Conservation (phyloP, 768 basidiomycete species). For the Leucogyrophana mollusca region DNA sequence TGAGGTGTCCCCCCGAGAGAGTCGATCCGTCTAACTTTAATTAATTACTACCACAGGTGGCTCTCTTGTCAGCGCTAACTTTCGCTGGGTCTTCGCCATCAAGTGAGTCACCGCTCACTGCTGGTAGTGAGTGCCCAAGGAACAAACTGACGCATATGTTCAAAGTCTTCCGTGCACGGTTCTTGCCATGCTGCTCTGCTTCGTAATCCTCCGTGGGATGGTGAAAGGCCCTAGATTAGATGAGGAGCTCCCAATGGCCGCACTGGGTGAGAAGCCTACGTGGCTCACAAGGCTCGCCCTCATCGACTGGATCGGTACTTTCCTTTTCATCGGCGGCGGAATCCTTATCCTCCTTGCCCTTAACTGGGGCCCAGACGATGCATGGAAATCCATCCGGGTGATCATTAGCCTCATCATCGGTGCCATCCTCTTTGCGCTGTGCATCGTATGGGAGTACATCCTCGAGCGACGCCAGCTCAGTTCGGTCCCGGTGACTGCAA, state of each 20-base stretch:
- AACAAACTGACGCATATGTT: too few relatives aligned
- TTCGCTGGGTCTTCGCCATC: conserved; percentile 57
- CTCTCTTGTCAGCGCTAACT: conserved; percentile 35
- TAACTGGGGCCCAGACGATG: conserved; percentile 46
- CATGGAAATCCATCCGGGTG: conserved; percentile 42
- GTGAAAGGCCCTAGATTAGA: conserved; percentile 17
- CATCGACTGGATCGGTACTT: conserved; percentile 48
- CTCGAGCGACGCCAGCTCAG: conserved; percentile 24
- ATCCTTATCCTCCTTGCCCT: conserved; percentile 49
- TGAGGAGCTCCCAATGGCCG: conserved; percentile 8
- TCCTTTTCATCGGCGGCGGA: conserved; percentile 42
- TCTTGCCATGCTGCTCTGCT: conserved; percentile 37
- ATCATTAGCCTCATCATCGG: conserved; percentile 49
- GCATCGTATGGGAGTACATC: conserved; percentile 42
- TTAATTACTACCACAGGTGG: conserved; percentile 23
- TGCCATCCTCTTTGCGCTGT: conserved; percentile 36
- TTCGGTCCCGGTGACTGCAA: conserved; percentile 1
- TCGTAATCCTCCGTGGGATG: conserved; percentile 38
- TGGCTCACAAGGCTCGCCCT: conserved; percentile 28
- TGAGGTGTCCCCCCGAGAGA: too few relatives aligned
- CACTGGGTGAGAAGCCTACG: conserved; percentile 3
- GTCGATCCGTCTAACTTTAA: too few relatives aligned
- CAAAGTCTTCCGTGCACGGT: conserved; percentile 39
- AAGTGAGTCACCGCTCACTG: conserved; percentile 33
- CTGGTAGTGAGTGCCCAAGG: neutral